A percentile compares a stretch with the other conserved stretches of the same genome.
Conservation (phyloP, 805 yeast genomes). For the Jamesozyma piceae region DNA sequence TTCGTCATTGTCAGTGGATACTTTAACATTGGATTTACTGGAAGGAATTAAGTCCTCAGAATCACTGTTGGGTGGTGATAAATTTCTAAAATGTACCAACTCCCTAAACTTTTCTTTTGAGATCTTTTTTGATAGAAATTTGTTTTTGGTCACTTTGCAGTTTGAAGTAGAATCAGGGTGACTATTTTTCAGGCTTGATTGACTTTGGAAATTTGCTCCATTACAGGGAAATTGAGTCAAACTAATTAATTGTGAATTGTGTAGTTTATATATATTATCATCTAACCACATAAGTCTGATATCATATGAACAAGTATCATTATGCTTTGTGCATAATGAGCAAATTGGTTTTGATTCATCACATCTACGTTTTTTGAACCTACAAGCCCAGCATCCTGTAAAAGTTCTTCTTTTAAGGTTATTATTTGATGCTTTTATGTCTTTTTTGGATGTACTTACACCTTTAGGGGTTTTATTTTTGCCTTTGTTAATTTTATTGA, state of each 20-base stretch:
- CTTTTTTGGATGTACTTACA: neutral
- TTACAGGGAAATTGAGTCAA: neutral
- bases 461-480: neutral
- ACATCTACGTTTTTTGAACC: constrained; percentile 28
- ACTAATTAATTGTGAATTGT: neutral
- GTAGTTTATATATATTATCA: constrained; percentile 16
- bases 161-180: neutral
- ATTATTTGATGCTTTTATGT: neutral
- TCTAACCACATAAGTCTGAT: constrained; percentile 25
- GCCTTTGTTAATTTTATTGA: neutral
- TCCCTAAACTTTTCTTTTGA: constrained; percentile 15
- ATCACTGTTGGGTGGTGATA: constrained; percentile 1
- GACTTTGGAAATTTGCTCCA: neutral
- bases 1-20: neutral
- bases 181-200: neutral
- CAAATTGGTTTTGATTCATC: constrained; percentile 25
- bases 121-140: constrained; percentile 4
- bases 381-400: constrained; percentile 31
- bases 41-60: neutral
- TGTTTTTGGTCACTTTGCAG: neutral
- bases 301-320: constrained; percentile 24
- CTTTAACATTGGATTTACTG: neutral
- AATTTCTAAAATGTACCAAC: constrained; percentile 11
- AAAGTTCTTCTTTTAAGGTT: constrained; percentile 18
- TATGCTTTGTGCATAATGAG: constrained; percentile 20